Evolutionary conservation across 352 stramenopile species (phyloP), one percentile per base, ranked within the genome.

Genomic region (Phytophthora meadii): DNA sequence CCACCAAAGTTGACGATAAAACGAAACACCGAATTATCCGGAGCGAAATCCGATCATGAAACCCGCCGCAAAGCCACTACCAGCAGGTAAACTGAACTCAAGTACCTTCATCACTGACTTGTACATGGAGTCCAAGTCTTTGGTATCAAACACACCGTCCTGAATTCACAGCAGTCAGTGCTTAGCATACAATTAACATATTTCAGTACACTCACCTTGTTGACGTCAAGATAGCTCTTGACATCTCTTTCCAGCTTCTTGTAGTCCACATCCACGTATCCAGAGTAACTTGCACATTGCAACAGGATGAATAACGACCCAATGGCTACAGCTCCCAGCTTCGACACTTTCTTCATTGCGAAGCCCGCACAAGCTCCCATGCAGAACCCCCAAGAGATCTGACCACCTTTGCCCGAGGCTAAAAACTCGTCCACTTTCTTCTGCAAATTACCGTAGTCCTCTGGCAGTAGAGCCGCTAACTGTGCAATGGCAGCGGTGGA

Each of bases 261-360:
- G 82, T 97, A 97, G 75, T 98, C 82, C 17, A 98, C 84, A 54
- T 93, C 66, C 47, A 98, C 84, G 63, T 98, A 98, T 27, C 92
- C 94, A 28, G 77, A 84, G 68, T 95, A 97, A 37, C 80, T 96
- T 27, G 90, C 85, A 45, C 78, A 86, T 76, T 98, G 93, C 69
- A 97, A 74, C 15, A 88, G 61, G 17, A 98, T 81, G 55, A 98
- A 98, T 30, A 93, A 72, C 17, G 83, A 64, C 28, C 93, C 93
- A 32, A 98, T 61, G 11, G 93, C 70, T 45, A 98, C 54, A 1
- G 90, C 94, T 6, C 93, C 81, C 27, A 92, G 64, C 64, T 98
- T 98, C 22, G 92, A 97, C 39, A 98, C 69, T 61, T 98, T 97
- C 61, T 97, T 97, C 3, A 97, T 63, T 30, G 94, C 88, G 45